Base-by-base conservation (phyloP, 2,329 filamentous ascomycete species). In the Exophiala aquamarina region DNA sequence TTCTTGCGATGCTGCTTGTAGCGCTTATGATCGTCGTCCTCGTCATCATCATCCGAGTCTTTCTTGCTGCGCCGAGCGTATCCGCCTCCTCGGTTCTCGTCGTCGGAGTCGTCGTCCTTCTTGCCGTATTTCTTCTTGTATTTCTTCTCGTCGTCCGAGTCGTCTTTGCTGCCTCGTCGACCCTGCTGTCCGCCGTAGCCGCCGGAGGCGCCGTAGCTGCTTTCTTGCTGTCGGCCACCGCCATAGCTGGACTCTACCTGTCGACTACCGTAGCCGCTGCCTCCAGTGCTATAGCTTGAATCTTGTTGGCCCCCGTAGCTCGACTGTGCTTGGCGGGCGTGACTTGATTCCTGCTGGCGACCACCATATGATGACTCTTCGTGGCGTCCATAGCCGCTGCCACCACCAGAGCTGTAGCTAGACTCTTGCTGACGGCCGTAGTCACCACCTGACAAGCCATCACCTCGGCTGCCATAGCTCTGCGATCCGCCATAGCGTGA, bases 341-440 rank as follows among this genome's bases (percentile, higher is more conserved):
- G 31, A 18, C 29, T 15, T 4, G 37, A 41, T 31, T 47, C 35
- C 21, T 50, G 42, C 28, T 41, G 34, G 11, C 34, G 34, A 17
- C 38, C 5, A 13, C 23, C 29, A 20, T 32, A 43, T 9, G 13
- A 11, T 18, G 20, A 15, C 39, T 51, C 49, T 32, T 52, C 10
- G 14, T 41, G 46, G 31, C 38, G 41, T 23, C 34, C 32, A 36
- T 49, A 47, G 11, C 42, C 31, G n/a, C n/a, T n/a, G n/a, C n/a
- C n/a, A n/a, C n/a, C n/a, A 48, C 43, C 50, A 32, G 26, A 44
- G 11, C 38, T 40, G 19, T 31, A 52, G 23, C 43, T 21, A 11
- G 35, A 41, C 28, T 37, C 36, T 18, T 47, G 33, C 23, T 47
- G 38, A 21, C 38, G 41, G 28, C 48, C 48, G 17, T 54, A 51